A percentile compares a stretch with the other conserved stretches of the same genome.
phyloP scores from a whole-genome alignment of 148 eudicot species.

The Cornus kousa region DNA sequence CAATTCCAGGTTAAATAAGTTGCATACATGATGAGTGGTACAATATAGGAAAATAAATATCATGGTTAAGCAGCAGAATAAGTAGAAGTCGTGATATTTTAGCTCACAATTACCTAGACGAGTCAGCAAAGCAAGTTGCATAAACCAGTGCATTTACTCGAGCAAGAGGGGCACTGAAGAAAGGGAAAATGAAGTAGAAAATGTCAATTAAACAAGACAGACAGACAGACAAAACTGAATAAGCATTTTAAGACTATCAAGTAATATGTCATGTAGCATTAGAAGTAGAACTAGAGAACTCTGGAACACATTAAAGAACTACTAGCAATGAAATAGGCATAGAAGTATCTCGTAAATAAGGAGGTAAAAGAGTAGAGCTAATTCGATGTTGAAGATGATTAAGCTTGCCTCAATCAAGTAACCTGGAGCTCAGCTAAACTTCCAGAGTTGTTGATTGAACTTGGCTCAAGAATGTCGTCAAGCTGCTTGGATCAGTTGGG shows the following conservation, averaged over 20 bases:
- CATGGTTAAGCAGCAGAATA: constrained; percentile 13
- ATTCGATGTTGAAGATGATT: too few relatives aligned
- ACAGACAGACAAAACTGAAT: not conserved
- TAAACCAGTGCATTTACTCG: constrained; percentile 70
- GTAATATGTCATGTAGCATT: not conserved
- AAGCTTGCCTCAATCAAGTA: too few relatives aligned
- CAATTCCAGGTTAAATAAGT: constrained; percentile 6
- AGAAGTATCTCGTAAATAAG: too few relatives aligned
- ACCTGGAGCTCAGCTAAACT: too few relatives aligned
- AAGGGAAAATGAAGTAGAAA: constrained; percentile 1
- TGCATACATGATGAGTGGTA: constrained; percentile 6
- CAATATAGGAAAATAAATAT: not conserved
- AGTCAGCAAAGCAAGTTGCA: constrained; percentile 80
- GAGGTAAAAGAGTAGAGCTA: too few relatives aligned
- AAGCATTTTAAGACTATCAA: constrained; percentile 5
- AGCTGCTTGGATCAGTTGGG: too few relatives aligned
- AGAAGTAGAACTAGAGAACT: not conserved
- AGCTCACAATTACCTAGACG: constrained; percentile 59
- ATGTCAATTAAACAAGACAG: not conserved
- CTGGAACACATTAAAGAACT: too few relatives aligned
- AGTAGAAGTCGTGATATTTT: not conserved
- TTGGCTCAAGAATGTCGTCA: too few relatives aligned
- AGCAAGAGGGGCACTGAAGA: constrained; percentile 82
- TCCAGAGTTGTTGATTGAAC: too few relatives aligned
- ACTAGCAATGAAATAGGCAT: too few relatives aligned